A percentile compares a stretch with the other conserved stretches of the same genome.
Evolutionary conservation across 768 basidiomycete genomes (phyloP).

Genomic region (Leccinellum luteum): DNA sequence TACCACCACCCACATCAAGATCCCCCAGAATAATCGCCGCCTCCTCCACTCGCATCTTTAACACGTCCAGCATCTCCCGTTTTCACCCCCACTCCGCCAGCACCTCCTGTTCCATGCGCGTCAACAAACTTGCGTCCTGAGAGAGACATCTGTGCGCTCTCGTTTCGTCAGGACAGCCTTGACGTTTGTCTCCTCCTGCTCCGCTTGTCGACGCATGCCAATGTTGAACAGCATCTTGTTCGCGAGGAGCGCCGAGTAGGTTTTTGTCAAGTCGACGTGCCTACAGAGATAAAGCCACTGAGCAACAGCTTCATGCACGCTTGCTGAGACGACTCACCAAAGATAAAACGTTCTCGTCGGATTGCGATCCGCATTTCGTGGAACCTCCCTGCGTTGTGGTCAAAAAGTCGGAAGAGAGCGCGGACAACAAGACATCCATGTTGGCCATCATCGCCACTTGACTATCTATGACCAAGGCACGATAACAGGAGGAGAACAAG

Average conservation of each 20-base stretch:
- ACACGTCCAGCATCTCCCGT: conserved; percentile 68
- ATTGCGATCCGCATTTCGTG: conserved; percentile 87
- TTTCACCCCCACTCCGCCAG: conserved; percentile 72
- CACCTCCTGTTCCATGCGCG: conserved; percentile 71
- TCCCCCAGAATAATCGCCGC: conserved; percentile 88
- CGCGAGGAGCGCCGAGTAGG: conserved; percentile 72
- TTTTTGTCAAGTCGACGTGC: conserved; percentile 86
- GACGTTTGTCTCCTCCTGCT: conserved; percentile 63
- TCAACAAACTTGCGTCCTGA: conserved; percentile 68
- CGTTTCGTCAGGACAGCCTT: conserved; percentile 77
- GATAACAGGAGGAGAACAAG: conserved; percentile 98
- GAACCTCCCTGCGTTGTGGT: conserved; percentile 93
- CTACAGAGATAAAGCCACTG: conserved; percentile 38
- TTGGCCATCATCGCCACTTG: conserved; percentile 87
- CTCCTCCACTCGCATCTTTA: conserved; percentile 86
- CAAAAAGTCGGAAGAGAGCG: conserved; percentile 75
- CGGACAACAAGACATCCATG: conserved; percentile 79
- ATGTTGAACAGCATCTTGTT: conserved; percentile 93
- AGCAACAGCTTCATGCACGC: not conserved
- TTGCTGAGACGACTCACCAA: conserved; percentile 55
- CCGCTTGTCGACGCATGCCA: conserved; percentile 65
- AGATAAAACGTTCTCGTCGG: conserved; percentile 88
- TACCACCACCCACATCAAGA: conserved; percentile 49
- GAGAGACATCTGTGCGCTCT: conserved; percentile 79
- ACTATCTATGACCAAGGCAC: conserved; percentile 61